Evolutionary conservation across 306 rosid genomes (phyloP).

Genomic region (Sphenostylis stenocarpa): DNA sequence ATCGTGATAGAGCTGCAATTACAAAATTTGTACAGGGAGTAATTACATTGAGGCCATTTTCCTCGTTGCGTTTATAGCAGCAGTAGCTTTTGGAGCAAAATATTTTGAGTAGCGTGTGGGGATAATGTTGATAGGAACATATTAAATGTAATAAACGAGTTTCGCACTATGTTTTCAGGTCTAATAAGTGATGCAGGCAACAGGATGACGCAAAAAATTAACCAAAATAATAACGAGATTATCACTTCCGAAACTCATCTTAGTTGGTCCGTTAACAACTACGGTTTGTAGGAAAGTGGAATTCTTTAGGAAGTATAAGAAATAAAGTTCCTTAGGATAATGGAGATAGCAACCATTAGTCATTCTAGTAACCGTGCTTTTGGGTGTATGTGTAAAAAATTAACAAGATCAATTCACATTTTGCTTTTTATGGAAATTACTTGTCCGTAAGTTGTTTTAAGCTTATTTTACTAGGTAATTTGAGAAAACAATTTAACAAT

Average conservation of each 20-base stretch:
- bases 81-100: background rate
- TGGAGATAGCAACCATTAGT: background rate
- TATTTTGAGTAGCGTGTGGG: background rate
- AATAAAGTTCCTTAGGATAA: background rate
- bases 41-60: conserved; percentile 7
- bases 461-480: background rate
- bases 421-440: no score
- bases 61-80: background rate
- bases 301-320: background rate
- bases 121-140: background rate
- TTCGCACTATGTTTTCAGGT: background rate
- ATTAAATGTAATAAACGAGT: background rate
- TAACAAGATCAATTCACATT: background rate
- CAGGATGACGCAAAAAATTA: background rate
- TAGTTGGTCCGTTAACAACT: background rate
- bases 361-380: background rate
- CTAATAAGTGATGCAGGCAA: background rate
- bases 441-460: background rate
- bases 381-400: background rate
- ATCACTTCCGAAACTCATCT: background rate
- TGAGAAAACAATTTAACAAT: background rate
- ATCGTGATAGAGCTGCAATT: conserved; percentile 2
- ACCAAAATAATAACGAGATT: background rate
- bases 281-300: background rate
- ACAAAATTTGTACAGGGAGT: background rate